These are phyloP conservation scores for Marasmius sp. DNA, from an alignment of 1,284 basidiomycete species.

Conservation along the genomic window DNA sequence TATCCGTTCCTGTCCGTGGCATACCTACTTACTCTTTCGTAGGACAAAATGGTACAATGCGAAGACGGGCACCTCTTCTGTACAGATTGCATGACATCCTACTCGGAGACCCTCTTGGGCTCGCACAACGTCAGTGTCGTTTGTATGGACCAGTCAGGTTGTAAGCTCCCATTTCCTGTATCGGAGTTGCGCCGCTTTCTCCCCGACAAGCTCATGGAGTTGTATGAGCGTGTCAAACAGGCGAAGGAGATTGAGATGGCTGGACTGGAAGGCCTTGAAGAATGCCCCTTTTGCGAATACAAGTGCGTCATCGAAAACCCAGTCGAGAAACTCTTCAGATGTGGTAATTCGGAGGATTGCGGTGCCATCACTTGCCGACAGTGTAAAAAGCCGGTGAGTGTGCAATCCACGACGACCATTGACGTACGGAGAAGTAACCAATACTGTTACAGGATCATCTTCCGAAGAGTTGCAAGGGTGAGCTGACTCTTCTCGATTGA, in stretches of 20 bases:
- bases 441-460: slow-evolving; percentile 65
- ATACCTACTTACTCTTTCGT: slow-evolving; percentile 5
- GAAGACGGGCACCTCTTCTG: slow-evolving; percentile 81
- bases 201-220: slow-evolving; percentile 55
- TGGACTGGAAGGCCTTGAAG: slow-evolving; percentile 71
- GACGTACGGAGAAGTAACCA: slow-evolving; percentile 1
- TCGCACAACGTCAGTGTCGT: slow-evolving; percentile 53
- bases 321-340: slow-evolving; percentile 77
- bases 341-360: slow-evolving; percentile 70
- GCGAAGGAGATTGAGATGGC: slow-evolving; percentile 77
- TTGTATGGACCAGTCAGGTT: slow-evolving; percentile 83
- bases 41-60: slow-evolving; percentile 85
- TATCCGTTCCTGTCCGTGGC: slow-evolving; percentile 1
- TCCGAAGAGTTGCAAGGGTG: slow-evolving; percentile 85
- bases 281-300: slow-evolving; percentile 87
- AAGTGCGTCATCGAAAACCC: slow-evolving; percentile 78
- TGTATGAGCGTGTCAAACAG: slow-evolving; percentile 79
- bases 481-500: slow-evolving; percentile 7
- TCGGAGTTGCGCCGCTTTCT: slow-evolving; percentile 68
- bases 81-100: slow-evolving; percentile 51
- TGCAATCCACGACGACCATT: not conserved
- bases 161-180: slow-evolving; percentile 65
- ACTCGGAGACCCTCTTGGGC: slow-evolving; percentile 51
- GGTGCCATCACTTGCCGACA: slow-evolving; percentile 71
- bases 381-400: slow-evolving; percentile 71